Percentiles rank a stretch among this genome's conserved stretches.
Evolutionary conservation across 176 grass and related monocot genomes (phyloP).

Genomic region (Oryza coarctata): DNA sequence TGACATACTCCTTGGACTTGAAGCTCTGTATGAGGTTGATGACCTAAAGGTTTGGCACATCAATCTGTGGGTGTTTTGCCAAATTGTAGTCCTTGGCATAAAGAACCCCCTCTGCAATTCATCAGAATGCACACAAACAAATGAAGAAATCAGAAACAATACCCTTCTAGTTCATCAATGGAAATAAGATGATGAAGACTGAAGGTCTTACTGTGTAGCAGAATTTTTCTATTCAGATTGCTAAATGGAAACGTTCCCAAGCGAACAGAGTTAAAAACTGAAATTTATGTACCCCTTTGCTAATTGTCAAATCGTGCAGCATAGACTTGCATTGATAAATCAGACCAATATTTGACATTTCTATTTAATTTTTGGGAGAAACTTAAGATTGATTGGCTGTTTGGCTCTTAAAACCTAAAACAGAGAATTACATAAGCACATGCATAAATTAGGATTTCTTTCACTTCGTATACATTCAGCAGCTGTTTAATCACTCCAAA

Average conservation of each 20-base stretch:
- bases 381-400: not conserved
- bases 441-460: not conserved
- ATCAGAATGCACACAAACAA: not conserved
- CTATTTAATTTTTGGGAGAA: not conserved
- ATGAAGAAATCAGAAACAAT: not conserved
- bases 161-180: not conserved
- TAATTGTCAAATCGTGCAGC: too few species aligned
- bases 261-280: not conserved
- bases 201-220: not conserved
- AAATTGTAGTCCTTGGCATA: conserved; percentile 80
- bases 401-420: not conserved
- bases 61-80: conserved; percentile 69
- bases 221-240: not conserved
- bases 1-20: conserved; percentile 86
- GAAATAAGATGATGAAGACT: not conserved
- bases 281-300: not conserved
- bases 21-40: conserved; percentile 90
- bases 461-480: not conserved
- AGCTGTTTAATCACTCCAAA: not conserved
- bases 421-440: not conserved
- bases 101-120: conserved; percentile 58
- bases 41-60: conserved; percentile 82
- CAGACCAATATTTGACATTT: not conserved
- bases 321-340: not conserved
- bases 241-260: not conserved